Conservation (phyloP, 805 yeast species). For the Cyberlindnera saturnus region DNA sequence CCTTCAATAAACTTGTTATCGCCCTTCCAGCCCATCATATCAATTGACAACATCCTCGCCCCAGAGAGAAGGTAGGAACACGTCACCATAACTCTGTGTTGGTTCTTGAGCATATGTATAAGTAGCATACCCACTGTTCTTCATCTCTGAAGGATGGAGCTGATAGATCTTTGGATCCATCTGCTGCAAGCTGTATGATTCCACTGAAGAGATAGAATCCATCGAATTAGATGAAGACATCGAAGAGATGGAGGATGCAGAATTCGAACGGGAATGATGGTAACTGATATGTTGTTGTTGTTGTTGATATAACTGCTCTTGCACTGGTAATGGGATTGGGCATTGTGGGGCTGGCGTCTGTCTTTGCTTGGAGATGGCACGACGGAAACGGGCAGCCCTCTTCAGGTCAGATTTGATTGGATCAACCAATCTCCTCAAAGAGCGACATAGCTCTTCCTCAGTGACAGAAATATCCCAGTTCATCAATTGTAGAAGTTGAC, state of each 20-base stretch:
- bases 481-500: conserved; percentile 61
- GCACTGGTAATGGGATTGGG: conserved; percentile 7
- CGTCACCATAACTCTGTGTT: conserved; percentile 2
- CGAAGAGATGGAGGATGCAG: conserved; percentile 10
- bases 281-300: neutral
- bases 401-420: conserved; percentile 56
- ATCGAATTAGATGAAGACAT: conserved; percentile 3
- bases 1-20: neutral
- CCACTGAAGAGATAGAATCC: conserved; percentile 1
- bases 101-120: neutral
- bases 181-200: neutral
- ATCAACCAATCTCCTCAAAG: conserved; percentile 64
- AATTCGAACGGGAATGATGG: conserved; percentile 3
- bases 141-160: neutral
- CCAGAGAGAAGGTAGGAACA: conserved; percentile 7
- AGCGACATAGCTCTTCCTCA: conserved; percentile 59
- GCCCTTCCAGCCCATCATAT: neutral
- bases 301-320: neutral
- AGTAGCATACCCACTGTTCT: neutral
- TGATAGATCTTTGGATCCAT: neutral
- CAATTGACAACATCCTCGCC: neutral
- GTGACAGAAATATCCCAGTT: conserved; percentile 69
- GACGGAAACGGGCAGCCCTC: conserved; percentile 22
- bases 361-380: conserved; percentile 10
- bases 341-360: conserved; percentile 4